Conservation (phyloP, 768 basidiomycete species). For the Tulasnella sp. region DNA sequence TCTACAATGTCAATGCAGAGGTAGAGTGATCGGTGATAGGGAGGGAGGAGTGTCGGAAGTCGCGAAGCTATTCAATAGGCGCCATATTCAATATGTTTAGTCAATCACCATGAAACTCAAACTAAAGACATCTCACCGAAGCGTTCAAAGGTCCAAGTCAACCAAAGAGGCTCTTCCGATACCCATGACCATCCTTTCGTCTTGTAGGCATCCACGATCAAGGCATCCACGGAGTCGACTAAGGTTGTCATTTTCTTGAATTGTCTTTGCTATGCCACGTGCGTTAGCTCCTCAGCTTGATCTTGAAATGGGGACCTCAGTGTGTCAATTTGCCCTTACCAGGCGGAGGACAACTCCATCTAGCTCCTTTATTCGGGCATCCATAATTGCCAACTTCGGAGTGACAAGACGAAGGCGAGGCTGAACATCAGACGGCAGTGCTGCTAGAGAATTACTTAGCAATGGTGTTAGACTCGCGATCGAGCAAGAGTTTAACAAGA, state of each 20-base stretch:
- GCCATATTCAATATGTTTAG: too few species aligned
- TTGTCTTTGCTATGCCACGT: slow-evolving; percentile 44
- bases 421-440: slow-evolving; percentile 38
- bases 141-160: slow-evolving; percentile 69
- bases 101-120: not conserved
- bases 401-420: slow-evolving; percentile 50
- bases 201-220: slow-evolving; percentile 59
- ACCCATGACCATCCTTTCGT: slow-evolving; percentile 63
- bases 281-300: not conserved
- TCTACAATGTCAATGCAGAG: slow-evolving; percentile 46
- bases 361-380: slow-evolving; percentile 47
- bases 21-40: slow-evolving; percentile 56
- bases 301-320: not conserved
- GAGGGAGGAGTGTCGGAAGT: slow-evolving; percentile 42
- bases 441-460: slow-evolving; percentile 41
- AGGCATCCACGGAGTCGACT: slow-evolving; percentile 51
- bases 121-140: slow-evolving; percentile 41
- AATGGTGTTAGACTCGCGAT: not conserved
- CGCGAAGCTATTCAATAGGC: slow-evolving; percentile 36
- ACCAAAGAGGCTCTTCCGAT: slow-evolving; percentile 61
- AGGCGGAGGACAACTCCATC: slow-evolving; percentile 50
- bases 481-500: slow-evolving; percentile 21
- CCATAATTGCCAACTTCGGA: slow-evolving; percentile 58
- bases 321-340: slow-evolving; percentile 30
- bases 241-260: slow-evolving; percentile 53